These are phyloP conservation scores for Tritrichomonas foetus DNA, from an alignment of 208 protist genomes.

Conservation along the genomic window DNA sequence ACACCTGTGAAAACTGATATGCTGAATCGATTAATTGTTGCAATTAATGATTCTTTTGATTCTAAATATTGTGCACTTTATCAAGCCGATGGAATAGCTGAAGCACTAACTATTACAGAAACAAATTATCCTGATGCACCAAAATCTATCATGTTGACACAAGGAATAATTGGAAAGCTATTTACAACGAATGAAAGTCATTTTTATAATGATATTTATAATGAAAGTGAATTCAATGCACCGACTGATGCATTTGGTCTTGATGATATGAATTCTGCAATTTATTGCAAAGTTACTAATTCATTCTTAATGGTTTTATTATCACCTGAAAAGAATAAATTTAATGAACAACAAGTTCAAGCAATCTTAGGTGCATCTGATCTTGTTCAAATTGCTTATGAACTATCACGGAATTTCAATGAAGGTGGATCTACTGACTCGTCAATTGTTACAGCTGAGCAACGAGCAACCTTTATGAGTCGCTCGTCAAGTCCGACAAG, in stretches of 20 bases:
- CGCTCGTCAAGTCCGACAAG: background rate
- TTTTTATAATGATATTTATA: background rate
- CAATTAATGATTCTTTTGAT: background rate
- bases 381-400: background rate
- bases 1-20: background rate
- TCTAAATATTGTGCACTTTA: background rate
- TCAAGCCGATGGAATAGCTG: background rate
- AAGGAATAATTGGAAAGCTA: background rate
- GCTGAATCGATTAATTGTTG: background rate
- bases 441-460: background rate
- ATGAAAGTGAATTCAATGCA: background rate
- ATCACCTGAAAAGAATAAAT: background rate
- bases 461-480: background rate
- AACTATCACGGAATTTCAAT: background rate
- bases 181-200: background rate
- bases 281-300: background rate
- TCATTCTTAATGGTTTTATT: background rate
- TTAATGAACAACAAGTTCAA: background rate
- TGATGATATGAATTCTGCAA: background rate
- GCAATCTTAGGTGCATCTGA: background rate
- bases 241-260: background rate
- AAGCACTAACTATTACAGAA: background rate
- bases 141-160: background rate
- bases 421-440: background rate
- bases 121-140: background rate